A percentile compares a stretch with the other conserved stretches of the same genome.
Evolutionary conservation across 345 rosid genomes (phyloP).

Genomic region (Punica granatum): DNA sequence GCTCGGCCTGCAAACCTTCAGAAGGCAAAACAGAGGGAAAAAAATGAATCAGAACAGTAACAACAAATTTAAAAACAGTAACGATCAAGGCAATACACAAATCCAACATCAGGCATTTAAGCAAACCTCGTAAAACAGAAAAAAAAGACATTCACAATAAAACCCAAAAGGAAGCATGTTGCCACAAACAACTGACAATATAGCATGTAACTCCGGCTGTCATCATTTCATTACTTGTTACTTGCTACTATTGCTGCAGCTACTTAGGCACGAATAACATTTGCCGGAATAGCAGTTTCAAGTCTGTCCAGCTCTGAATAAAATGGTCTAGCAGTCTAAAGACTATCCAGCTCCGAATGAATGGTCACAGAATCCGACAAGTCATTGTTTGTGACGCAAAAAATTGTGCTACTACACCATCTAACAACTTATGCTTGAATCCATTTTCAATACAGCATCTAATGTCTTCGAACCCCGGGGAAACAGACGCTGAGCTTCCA

Average conservation of each 20-base stretch:
- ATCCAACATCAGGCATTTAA: neutral
- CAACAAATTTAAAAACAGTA: neutral
- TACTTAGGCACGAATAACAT: no score
- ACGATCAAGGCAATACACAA: neutral
- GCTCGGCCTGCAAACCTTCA: constrained; percentile 90
- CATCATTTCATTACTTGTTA: no score
- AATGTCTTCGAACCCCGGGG: neutral
- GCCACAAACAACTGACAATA: no score
- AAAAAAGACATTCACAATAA: neutral
- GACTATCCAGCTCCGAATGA: neutral
- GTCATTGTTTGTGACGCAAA: neutral
- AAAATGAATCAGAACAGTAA: constrained; percentile 4
- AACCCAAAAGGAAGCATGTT: neutral
- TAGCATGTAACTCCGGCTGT: no score
- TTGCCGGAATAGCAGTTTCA: no score
- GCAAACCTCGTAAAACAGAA: neutral
- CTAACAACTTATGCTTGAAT: neutral
- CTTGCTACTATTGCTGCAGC: no score
- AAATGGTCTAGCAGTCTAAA: neutral
- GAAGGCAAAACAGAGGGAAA: constrained; percentile 2
- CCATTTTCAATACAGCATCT: neutral
- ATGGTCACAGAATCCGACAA: neutral
- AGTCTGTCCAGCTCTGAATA: neutral
- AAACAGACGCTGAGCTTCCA: neutral
- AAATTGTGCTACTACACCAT: neutral